Base-by-base conservation (phyloP, 108 stramenopile genomes). In the Thalassiosira profunda region DNA sequence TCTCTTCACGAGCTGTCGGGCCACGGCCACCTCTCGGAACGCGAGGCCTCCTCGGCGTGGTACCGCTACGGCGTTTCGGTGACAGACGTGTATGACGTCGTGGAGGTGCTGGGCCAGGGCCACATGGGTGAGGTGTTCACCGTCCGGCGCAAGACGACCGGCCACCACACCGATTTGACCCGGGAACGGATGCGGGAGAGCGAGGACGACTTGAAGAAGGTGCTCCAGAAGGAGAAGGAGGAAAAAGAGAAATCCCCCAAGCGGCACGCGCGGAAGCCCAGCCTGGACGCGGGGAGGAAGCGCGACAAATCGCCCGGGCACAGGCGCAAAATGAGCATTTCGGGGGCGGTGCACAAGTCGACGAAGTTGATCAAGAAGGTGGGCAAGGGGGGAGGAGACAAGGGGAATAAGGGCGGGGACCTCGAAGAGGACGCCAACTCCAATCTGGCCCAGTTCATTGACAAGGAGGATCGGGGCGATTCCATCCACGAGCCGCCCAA, bases 71-170 rank as follows among this genome's bases (percentile, higher is more conserved):
- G 70, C 26, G 79, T 84, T 15, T 42, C 55, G 23, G 64, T 80
- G 33, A 77, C 79, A 4, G 79, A 81, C 37, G 83, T 84, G 20
- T 84, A 84, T 52, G 79, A 84, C 9, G 58, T 84, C 24, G 25
- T 75, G 34, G 82, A 77, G 33, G 41, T 74, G 0, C 34, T 83
- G 5, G 82, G 82, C 1, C 70, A 72, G 0, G 82, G 82, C 1
- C 74, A 75, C 64, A 83, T 83, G 82, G 82, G 82, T 17, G 82
- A 83, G 37, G 78, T 79, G 9, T 83, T 74, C 46, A 83, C 77
- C 6, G 82, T 83, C 25, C 41, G 72, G 18, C 65, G 81, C n/a
- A 82, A 82, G 33, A 61, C 64, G 15, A 66, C 77, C 7, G 77
- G 77, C 12, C 68, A 64, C 51, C 77, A 79, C 43, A 70, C 56